Evolutionary conservation across 2,329 filamentous ascomycete genomes (phyloP).

Genomic region (Colletotrichum chrysophilum): DNA sequence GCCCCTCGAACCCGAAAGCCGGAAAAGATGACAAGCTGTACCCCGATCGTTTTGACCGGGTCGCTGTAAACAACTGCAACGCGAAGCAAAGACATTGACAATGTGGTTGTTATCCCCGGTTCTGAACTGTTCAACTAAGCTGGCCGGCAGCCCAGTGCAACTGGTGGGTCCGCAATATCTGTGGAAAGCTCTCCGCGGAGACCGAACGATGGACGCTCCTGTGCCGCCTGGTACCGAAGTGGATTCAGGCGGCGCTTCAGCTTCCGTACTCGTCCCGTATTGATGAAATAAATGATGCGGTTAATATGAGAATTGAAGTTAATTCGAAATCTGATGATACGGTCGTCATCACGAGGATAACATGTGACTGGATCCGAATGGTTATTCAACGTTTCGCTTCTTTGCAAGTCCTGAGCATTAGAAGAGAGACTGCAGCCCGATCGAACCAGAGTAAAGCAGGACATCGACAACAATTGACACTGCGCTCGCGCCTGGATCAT

Average conservation of each 20-base stretch:
- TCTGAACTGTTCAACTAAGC: background rate
- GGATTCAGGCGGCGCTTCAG: background rate
- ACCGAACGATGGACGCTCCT: background rate
- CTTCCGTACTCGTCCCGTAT: background rate
- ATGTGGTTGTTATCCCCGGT: background rate
- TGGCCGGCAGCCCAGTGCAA: background rate
- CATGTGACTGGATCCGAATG: fast-evolving
- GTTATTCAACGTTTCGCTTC: background rate
- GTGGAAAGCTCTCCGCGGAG: background rate
- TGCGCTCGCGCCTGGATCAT: fast-evolving
- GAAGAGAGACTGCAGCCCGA: background rate
- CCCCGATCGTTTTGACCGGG: fast-evolving
- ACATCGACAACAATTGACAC: background rate
- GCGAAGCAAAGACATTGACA: background rate
- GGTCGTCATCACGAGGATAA: fast-evolving
- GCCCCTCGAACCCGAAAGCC: background rate
- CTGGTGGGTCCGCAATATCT: background rate
- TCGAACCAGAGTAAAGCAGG: background rate
- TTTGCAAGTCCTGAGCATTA: no score
- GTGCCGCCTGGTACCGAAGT: fast-evolving
- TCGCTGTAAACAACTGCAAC: background rate
- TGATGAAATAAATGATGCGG: fast-evolving
- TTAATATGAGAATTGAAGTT: background rate
- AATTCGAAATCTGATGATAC: background rate
- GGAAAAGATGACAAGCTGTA: background rate